Base-by-base conservation (phyloP, 2,329 filamentous ascomycete species). In the Talaromyces atroroseus region DNA sequence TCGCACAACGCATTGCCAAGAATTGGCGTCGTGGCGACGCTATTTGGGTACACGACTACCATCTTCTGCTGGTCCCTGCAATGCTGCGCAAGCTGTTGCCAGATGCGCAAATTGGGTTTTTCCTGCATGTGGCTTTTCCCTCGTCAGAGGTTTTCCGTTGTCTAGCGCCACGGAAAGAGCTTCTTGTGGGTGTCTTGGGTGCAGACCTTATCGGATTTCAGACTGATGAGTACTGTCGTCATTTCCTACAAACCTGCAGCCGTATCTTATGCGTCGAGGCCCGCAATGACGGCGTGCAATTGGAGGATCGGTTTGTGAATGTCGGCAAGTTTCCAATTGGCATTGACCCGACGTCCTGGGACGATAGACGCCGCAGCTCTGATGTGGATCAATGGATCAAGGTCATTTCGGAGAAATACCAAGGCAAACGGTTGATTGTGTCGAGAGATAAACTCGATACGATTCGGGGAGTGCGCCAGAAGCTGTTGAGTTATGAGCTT, bases 141-240 rank as follows among this genome's bases (percentile, higher is more conserved):
- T 96, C 92, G 0, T 96, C 92, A 0, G 92, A 97, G 67, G 90
- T 97, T 1, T 97, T 97, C 75, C 84, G 92, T 49, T 97, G 92
- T 70, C 76, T 97, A 21, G 89, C 92, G 2, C 86, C 90, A 11
- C 88, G 92, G 58, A 92, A 88, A 63, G 83, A 96, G 71, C 81
- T 97, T 10, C 81, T 97, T 1, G 88, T 96, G 64, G 92, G 94
- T 55, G 92, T 97, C 79, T 83, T 97, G 0, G 92, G 92, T 10
- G 90, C 94, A 55, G 95, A 96, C 64, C 78, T 97, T 12, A 84
- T 97, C 60, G 92, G 90, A 1, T 97, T 97, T 74, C 92, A 97
- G 74, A 95, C 91, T 23, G 84, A 87, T 56, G 92, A 97, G 71
- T 97, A 97, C 67, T 88, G 89, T 4, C 85, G 92, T 14, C 94